Base-by-base conservation (phyloP, 176 grass and related monocot genomes). In the Eleusine coracana region DNA sequence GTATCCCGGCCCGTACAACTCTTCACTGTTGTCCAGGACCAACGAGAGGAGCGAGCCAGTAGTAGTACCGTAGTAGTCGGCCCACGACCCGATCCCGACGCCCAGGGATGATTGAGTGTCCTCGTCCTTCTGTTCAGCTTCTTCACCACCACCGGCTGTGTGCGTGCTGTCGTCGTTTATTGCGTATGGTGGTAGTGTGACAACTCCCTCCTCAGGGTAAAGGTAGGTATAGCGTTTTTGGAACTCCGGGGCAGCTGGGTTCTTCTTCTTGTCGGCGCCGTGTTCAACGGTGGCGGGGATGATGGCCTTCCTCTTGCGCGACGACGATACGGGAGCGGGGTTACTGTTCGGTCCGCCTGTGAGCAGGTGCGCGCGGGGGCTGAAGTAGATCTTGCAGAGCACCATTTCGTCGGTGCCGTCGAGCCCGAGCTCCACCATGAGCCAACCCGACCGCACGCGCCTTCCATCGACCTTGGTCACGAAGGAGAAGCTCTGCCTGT, bases 331-430 rank as follows among this genome's bases (percentile, higher is more conserved):
- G 31, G 31, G 31, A 34, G 31, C 0, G 31, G 31, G 31, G 31
- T 34, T 8, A 8, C 44, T 12, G 1, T 8, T 10, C 44, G 25
- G 1, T 15, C 13, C 9, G 39, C 5, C 67, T 40, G 17, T 45
- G n/a, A 4, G 36, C 14, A 52, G 14, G 52, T 66, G 52, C 38
- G 75, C 70, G 52, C 71, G 82, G 5, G 77, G 76, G 64, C 82
- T 89, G 63, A 80, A 70, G 87, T 85, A 89, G 3, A 85, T 54
- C 77, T 85, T 89, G 87, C 63, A 85, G 12, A 85, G 87, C 12
- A 38, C 77, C 3, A 75, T 3, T 52, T 68, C 41, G 21, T 55
- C 50, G 69, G 20, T 49, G 49, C 7, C 70, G 75, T 77, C 79
- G 73, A 89, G 41, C 52, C 82, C 36, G 76, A 89, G 70, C 87